A percentile compares a stretch with the other conserved stretches of the same genome.
These are phyloP conservation scores for Caloboletus firmus DNA, from an alignment of 1,284 basidiomycete species.

Conservation along the genomic window DNA sequence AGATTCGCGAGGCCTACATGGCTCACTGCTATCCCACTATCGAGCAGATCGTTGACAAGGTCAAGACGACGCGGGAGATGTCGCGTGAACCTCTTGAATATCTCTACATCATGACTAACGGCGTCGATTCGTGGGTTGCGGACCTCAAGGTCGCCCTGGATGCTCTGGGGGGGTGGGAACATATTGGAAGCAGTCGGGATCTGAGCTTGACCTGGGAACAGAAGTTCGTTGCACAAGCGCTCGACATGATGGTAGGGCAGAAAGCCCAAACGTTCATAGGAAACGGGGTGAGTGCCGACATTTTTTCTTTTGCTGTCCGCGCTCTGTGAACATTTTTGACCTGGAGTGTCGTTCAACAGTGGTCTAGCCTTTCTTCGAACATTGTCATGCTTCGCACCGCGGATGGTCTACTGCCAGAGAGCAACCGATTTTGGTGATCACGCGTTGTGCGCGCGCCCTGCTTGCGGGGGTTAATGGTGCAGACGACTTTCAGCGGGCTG, in stretches of 20 bases:
- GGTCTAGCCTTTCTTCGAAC: conserved; percentile 56
- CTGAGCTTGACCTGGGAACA: conserved; percentile 39
- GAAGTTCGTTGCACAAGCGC: conserved; percentile 39
- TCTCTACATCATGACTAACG: conserved; percentile 62
- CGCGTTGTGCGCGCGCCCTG: too few relatives aligned
- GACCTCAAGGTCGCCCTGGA: conserved; percentile 44
- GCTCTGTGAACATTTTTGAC: neutral
- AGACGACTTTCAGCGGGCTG: neutral
- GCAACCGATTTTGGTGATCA: conserved; percentile 33
- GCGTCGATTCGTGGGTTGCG: conserved; percentile 41
- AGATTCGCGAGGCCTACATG: conserved; percentile 30
- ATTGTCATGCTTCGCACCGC: conserved; percentile 49
- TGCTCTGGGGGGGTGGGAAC: conserved; percentile 30
- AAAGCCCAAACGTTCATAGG: conserved; percentile 46
- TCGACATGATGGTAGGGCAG: conserved; percentile 48
- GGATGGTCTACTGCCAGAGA: conserved; percentile 13
- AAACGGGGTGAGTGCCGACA: conserved; percentile 36
- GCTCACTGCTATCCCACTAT: conserved; percentile 42
- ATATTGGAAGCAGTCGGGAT: conserved; percentile 36
- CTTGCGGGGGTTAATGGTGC: too few relatives aligned
- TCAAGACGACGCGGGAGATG: conserved; percentile 27
- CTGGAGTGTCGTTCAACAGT: conserved; percentile 34
- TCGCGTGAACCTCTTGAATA: conserved; percentile 22
- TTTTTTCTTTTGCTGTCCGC: neutral
- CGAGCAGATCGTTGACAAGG: conserved; percentile 38